Percentiles rank a stretch among this genome's conserved stretches.
phyloP scores from a whole-genome alignment of 148 eudicot species.

The Nepenthes mirabilis region DNA sequence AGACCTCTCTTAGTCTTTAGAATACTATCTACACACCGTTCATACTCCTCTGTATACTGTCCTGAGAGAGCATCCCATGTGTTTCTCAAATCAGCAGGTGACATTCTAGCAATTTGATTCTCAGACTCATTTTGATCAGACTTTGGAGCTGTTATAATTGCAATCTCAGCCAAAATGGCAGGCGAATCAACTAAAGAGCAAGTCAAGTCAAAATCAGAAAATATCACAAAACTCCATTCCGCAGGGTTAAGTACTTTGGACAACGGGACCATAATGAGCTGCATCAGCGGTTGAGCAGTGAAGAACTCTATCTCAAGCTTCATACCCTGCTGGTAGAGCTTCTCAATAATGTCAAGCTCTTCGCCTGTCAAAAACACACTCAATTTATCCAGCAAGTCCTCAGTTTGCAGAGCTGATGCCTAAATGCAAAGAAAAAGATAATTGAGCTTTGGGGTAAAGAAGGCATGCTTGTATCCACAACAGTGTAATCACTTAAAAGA shows the following conservation, averaged over 20 bases:
- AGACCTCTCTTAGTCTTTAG: slow-evolving; percentile 43
- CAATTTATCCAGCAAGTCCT: slow-evolving; percentile 77
- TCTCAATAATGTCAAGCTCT: slow-evolving; percentile 81
- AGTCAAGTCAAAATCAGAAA: slow-evolving; percentile 94
- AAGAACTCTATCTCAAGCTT: slow-evolving; percentile 78
- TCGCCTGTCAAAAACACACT: slow-evolving; percentile 85
- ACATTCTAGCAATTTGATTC: slow-evolving; percentile 46
- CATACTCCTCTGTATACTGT: slow-evolving; percentile 82
- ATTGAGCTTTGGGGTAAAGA: neutral
- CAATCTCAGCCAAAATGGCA: slow-evolving; percentile 86
- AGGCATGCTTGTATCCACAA: neutral
- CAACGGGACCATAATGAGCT: slow-evolving; percentile 63
- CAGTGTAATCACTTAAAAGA: neutral
- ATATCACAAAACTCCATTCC: slow-evolving; percentile 37
- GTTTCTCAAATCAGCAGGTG: slow-evolving; percentile 57
- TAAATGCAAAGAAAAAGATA: slow-evolving; percentile 13
- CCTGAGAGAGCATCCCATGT: slow-evolving; percentile 65
- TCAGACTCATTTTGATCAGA: slow-evolving; percentile 48
- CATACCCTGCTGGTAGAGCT: slow-evolving; percentile 89
- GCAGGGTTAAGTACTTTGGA: slow-evolving; percentile 33
- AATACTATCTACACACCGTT: slow-evolving; percentile 65
- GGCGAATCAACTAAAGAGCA: slow-evolving; percentile 92
- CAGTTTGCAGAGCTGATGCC: slow-evolving; percentile 63
- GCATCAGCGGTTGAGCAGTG: slow-evolving; percentile 55
- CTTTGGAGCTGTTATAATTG: slow-evolving; percentile 71